Evolutionary conservation across 306 rosid species (phyloP), one percentile per base, ranked within the genome.

Genomic region (Astragalus glycyphyllos): DNA sequence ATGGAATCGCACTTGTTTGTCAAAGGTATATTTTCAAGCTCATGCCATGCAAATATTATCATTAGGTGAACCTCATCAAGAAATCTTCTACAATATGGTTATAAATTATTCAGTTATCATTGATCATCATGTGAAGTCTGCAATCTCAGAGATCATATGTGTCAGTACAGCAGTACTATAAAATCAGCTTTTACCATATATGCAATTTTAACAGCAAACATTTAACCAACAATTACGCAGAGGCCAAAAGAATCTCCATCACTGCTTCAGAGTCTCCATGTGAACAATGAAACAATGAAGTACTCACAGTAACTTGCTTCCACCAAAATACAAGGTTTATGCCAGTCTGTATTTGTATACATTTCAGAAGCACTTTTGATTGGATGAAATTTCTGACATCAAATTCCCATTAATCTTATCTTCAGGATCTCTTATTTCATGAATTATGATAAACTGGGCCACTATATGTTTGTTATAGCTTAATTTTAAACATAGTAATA

Each of bases 361-460:
- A 56, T 73, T 81, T 65, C 71, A 50, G 26, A 74, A 73, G 57
- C 63, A 79, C 85, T 79, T 79, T 84, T 80, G 86, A 74, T 80
- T 44, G 17, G 85, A 84, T 74, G 62, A 51, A 73, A 73, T 68
- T 81, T 79, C 88, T 89, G 90, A 85, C 97, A 85, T 79, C 78
- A 79, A 45, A 53, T 79, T 81, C 51, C 79, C 80, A 57, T 72
- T 77, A 73, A 79, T 83, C 74, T 81, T 72, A 83, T 72, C 62
- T 73, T 78, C 81, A 67, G 77, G 75, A 81, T 74, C 84, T 69
- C 73, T 38, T 51, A 40, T 60, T 74, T 58, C 50, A 58, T 78
- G 68, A 31, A 40, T 61, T 37, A 75, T 71, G n/a, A 74, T 67
- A 56, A 17, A 6, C 5, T 68, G 81, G 83, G 87, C 50, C 87